Percentiles rank a stretch among this genome's conserved stretches.
phyloP scores from a whole-genome alignment of 768 basidiomycete genomes.

The Phaeotremella fagi region DNA sequence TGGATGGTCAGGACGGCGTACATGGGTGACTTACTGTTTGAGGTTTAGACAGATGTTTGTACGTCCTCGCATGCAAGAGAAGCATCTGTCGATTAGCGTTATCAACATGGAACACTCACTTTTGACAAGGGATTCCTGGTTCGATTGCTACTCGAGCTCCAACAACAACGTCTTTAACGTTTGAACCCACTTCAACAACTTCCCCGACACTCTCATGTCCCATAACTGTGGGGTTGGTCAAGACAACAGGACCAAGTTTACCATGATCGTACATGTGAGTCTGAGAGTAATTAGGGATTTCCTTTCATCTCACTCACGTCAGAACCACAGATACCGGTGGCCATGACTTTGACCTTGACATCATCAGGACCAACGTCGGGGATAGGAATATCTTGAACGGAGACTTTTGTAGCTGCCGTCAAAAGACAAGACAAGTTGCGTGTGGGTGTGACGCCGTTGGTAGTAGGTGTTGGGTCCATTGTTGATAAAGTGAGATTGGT shows the following conservation, averaged over 20 bases:
- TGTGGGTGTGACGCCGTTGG: neutral
- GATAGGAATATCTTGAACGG: constrained; percentile 7
- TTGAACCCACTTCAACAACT: neutral
- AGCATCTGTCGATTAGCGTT: constrained; percentile 11
- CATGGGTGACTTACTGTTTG: constrained; percentile 8
- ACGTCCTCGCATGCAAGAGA: constrained; percentile 4
- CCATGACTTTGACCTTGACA: constrained; percentile 14
- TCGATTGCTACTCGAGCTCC: constrained; percentile 4
- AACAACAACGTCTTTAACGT: constrained; percentile 1
- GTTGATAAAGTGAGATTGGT: neutral
- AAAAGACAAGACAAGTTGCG: neutral
- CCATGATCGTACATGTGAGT: constrained; percentile 9
- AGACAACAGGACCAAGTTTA: neutral
- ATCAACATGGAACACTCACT: neutral
- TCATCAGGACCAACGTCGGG: constrained; percentile 14
- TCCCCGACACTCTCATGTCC: constrained; percentile 3
- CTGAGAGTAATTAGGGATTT: too few species aligned
- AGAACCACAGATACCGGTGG: constrained; percentile 16
- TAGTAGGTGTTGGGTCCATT: neutral
- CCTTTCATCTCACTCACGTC: too few species aligned
- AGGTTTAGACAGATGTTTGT: constrained; percentile 2
- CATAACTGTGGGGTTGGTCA: neutral
- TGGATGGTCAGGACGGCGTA: neutral
- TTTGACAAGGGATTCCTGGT: constrained; percentile 29
- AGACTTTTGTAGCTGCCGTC: neutral